These are phyloP conservation scores for Schrenkiella parvula DNA, from an alignment of 345 rosid species.

Conservation along the genomic window DNA sequence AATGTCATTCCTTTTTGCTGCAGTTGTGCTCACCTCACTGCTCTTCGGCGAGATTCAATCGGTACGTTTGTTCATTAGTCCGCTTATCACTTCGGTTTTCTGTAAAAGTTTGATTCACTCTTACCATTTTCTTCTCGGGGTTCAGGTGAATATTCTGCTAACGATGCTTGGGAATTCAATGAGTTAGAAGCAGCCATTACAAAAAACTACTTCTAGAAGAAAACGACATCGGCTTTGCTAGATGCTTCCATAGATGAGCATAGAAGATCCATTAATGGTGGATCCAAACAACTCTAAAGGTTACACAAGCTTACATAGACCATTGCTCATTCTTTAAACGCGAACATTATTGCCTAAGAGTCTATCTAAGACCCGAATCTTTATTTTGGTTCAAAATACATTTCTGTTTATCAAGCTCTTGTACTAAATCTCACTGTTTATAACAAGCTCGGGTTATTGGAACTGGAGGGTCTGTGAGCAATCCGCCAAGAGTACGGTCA, in stretches of 20 bases:
- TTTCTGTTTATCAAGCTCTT: background rate
- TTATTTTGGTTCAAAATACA: slow-evolving; percentile 5
- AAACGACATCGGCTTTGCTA: background rate
- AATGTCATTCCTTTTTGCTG: slow-evolving; percentile 13
- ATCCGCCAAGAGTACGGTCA: slow-evolving; percentile 52
- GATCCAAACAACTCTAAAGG: slow-evolving; percentile 19
- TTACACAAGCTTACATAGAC: slow-evolving; percentile 17
- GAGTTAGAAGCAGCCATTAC: slow-evolving; percentile 80
- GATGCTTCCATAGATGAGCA: background rate
- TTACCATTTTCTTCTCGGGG: background rate
- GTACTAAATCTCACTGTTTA: slow-evolving; percentile 29
- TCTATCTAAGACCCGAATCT: background rate
- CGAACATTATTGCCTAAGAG: slow-evolving; percentile 16
- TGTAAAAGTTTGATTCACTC: background rate
- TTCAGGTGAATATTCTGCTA: slow-evolving; percentile 75
- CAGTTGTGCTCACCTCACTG: slow-evolving; percentile 96
- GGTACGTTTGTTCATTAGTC: slow-evolving; percentile 41
- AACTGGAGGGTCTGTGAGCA: slow-evolving; percentile 55
- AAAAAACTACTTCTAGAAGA: slow-evolving; percentile 52
- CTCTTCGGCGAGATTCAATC: slow-evolving; percentile 94
- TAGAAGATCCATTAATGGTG: background rate
- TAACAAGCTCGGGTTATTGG: slow-evolving; percentile 65
- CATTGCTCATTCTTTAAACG: slow-evolving; percentile 6
- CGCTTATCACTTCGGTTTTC: background rate
- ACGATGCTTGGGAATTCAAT: slow-evolving; percentile 84